Evolutionary conservation across 2,329 filamentous ascomycete genomes (phyloP).

Genomic region (Keithomyces neogunnii): DNA sequence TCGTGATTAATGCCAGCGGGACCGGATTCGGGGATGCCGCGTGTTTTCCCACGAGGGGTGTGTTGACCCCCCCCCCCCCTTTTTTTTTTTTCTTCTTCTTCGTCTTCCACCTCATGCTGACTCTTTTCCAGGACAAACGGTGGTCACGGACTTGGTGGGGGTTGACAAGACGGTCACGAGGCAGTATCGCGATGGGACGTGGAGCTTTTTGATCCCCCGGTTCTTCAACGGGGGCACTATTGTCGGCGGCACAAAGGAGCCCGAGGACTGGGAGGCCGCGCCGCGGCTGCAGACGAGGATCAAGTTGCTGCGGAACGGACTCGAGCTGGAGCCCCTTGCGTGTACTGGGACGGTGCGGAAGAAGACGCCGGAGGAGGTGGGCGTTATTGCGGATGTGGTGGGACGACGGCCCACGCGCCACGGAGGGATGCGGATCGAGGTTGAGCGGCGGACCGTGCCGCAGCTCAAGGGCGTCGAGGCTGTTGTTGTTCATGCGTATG

Average conservation of each 20-base stretch:
- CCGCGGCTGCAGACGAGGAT: constrained; percentile 38
- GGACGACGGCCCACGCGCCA: constrained; percentile 34
- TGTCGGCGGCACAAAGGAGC: constrained; percentile 57
- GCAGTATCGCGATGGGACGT: constrained; percentile 53
- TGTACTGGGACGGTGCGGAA: constrained; percentile 6
- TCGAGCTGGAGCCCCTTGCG: constrained; percentile 19
- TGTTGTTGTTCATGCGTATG: constrained; percentile 44
- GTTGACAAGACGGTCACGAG: constrained; percentile 41
- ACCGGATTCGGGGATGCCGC: constrained; percentile 23
- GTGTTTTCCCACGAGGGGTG: constrained; percentile 26
- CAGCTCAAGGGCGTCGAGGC: neutral
- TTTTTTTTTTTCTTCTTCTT: too few species aligned
- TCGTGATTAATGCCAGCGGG: constrained; percentile 26
- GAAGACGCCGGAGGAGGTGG: constrained; percentile 14
- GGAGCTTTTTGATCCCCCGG: constrained; percentile 54
- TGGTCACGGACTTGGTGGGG: constrained; percentile 27
- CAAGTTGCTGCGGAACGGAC: constrained; percentile 32
- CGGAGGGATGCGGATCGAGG: constrained; percentile 44
- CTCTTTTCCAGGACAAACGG: constrained; percentile 20
- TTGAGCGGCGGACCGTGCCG: constrained; percentile 24
- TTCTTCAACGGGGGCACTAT: constrained; percentile 53
- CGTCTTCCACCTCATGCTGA: too few species aligned
- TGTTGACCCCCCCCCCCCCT: neutral
- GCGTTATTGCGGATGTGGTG: constrained; percentile 33
- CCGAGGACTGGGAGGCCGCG: constrained; percentile 32